Evolutionary conservation across 177 flowering plant species (phyloP).

Genomic region (Vitis hybrid): DNA sequence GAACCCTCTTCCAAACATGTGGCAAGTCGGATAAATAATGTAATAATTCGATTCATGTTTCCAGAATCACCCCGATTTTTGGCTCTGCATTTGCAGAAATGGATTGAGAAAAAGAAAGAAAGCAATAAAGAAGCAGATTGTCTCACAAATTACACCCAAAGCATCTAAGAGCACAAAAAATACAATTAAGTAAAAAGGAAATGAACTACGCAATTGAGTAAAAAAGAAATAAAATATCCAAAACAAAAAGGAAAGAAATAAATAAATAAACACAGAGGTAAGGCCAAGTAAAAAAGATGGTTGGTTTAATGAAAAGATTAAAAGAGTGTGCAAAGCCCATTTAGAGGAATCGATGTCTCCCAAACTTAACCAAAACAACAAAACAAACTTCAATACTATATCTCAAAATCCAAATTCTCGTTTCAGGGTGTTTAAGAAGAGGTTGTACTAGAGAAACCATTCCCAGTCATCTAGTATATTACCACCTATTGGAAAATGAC

Average conservation of each 20-base stretch:
- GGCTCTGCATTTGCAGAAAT: constrained; percentile 41
- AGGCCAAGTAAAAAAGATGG: not conserved
- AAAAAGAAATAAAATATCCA: no score
- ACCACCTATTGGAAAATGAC: not conserved
- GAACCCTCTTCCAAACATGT: constrained; percentile 60
- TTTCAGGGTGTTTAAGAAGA: no score
- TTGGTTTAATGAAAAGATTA: not conserved
- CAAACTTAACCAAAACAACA: not conserved
- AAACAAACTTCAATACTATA: not conserved
- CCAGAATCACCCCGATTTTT: constrained; percentile 69
- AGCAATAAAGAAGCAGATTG: not conserved
- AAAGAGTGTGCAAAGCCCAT: not conserved
- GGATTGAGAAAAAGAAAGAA: not conserved
- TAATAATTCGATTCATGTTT: constrained; percentile 66
- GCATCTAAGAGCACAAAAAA: not conserved
- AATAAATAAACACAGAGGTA: not conserved
- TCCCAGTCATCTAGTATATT: no score
- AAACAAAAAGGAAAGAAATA: not conserved
- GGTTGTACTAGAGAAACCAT: no score
- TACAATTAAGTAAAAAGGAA: no score
- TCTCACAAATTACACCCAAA: not conserved
- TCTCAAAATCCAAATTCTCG: no score
- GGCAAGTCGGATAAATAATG: constrained; percentile 66
- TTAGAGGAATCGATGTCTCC: not conserved
- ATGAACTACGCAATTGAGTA: no score